These are phyloP conservation scores for Miamiensis avidus DNA, from an alignment of 169 alveolate genomes.

Conservation along the genomic window DNA sequence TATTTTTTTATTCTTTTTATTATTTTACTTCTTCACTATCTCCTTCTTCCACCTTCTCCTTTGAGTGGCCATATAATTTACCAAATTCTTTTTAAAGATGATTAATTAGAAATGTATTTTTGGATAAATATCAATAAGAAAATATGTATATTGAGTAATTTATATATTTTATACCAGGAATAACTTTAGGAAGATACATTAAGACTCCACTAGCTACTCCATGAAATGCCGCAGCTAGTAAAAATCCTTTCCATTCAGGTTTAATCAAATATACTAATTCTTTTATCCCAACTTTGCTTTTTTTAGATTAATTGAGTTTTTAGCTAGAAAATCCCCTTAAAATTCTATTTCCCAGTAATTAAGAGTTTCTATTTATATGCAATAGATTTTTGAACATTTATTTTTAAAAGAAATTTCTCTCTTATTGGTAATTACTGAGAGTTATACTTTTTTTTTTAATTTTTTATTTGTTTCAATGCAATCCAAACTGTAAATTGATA, in stretches of 20 bases:
- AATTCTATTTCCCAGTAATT: neutral
- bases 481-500: too few relatives aligned
- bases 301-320: neutral
- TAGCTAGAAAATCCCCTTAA: neutral
- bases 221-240: neutral
- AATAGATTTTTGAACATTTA: too few relatives aligned
- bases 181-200: neutral
- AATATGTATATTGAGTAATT: neutral
- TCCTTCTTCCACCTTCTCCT: conserved; percentile 9
- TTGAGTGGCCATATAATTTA: neutral
- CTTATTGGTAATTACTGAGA: too few relatives aligned
- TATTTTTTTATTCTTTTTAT: conserved; percentile 24
- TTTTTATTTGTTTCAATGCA: too few relatives aligned
- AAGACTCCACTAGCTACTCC: neutral
- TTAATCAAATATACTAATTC: too few relatives aligned
- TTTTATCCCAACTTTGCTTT: neutral
- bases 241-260: neutral
- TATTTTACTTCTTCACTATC: neutral
- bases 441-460: too few relatives aligned
- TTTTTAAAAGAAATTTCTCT: too few relatives aligned
- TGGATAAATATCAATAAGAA: too few relatives aligned
- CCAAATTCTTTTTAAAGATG: neutral
- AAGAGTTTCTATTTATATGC: neutral
- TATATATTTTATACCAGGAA: neutral
- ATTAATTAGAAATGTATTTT: too few relatives aligned